Base-by-base conservation (phyloP, 192 early-diverging fungal species). In the Backusella morwellensis region DNA sequence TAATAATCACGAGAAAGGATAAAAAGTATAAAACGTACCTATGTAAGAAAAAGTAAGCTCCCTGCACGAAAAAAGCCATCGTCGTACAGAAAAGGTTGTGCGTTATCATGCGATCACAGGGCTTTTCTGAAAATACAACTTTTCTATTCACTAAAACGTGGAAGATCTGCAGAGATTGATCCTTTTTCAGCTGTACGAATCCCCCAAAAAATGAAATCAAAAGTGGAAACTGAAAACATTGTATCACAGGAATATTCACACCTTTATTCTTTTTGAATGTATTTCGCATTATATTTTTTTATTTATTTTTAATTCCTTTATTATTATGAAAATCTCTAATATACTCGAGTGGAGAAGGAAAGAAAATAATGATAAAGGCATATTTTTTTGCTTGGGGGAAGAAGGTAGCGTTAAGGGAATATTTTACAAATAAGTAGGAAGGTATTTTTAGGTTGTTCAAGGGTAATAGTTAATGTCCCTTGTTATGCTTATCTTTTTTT, bases 81-180 rank as follows among this genome's bases (percentile, higher is more conserved):
- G 68, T 70, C 12, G 38, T n/a, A 70, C 68, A 70, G 17, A 23
- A 70, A 23, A 35, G 38, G 35, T 38, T 70, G 68, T 70, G 68
- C 68, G 36, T 35, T 38, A 23, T 70, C 68, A 63, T 70, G 36
- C 68, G 68, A 70, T 70, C 68, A 70, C 38, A 70, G 68, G 68
- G 68, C 35, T 69, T 69, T 69, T 35, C 36, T 21, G 9, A 70
- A 38, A 68, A 9, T 21, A 38, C 14, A 6, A 15, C 21, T 14
- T 38, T 70, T 40, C 12, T 38, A 70, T n/a, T 40, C 19, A 38
- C 21, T 38, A 70, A 70, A 70, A 70, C 68, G 68, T 70, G 68
- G 68, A 35, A 70, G 68, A 70, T 70, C 68, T 35, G n/a, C 68
- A 70, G 68, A 70, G 68, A 70, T 70, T 70, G 68, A 70, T 35